Base-by-base conservation (phyloP, 306 rosid genomes). In the Vigna hirtella region DNA sequence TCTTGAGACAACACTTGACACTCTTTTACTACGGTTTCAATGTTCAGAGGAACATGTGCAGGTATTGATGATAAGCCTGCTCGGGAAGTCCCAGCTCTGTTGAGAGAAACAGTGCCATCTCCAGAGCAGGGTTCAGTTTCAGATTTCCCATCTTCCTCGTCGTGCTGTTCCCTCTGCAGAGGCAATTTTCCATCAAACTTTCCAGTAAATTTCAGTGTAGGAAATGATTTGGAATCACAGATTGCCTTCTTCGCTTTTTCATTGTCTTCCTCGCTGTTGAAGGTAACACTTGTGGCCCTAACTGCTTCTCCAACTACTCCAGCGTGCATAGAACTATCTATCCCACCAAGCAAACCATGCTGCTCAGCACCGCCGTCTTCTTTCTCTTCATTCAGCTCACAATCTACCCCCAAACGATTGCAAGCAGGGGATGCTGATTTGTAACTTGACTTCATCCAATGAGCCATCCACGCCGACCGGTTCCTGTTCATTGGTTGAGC, bases 381-480 rank as follows among this genome's bases (percentile, higher is more conserved):
- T 77, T 80, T 85, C 70, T 47, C 64, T 64, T 79, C 83, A 24
- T 73, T 78, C 69, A 84, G 43, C 70, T 87, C 89, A 26, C 70
- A 70, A 51, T 43, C 82, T 77, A 79, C 45, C 12, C 68, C 72
- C 48, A 76, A 66, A 68, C 59, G 80, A 51, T 73, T 74, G 20
- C 64, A 22, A 30, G 74, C 83, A 38, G 70, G 77, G 38, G 81
- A 77, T 53, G 83, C 72, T 73, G 97, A 66, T 72, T 85, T 89
- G 56, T 70, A 83, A 77, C 76, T 72, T 61, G 85, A 18, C 32
- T 79, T 78, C 88, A 34, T 78, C 97, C 92, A 89, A 76, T 87
- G 97, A 89, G 87, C 58, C 96, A 93, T 88, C 97, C 97, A 95
- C 57, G 10, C 82, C 50, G 91, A 88, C 56, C 72, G 84, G 68